phyloP scores from a whole-genome alignment of 2,329 filamentous ascomycete genomes.

The Cladosporium cucumerinum region DNA sequence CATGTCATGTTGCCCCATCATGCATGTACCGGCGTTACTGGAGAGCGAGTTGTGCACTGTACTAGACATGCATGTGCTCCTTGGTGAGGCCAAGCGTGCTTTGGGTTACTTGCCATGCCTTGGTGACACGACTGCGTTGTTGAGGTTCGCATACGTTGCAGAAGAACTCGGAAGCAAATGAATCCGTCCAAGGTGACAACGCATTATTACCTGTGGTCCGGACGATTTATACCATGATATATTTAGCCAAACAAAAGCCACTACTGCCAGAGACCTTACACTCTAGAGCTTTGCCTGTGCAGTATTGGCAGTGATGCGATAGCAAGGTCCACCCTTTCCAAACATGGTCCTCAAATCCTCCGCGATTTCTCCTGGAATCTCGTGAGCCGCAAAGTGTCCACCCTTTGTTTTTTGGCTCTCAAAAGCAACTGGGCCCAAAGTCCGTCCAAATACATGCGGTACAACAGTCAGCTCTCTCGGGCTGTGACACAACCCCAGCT shows the following conservation, averaged over 20 bases:
- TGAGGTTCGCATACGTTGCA: not conserved
- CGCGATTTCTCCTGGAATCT: constrained; percentile 51
- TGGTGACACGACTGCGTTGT: not conserved
- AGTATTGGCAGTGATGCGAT: constrained; percentile 13
- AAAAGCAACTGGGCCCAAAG: constrained; percentile 58
- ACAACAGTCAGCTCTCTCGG: constrained; percentile 56
- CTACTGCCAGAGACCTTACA: not conserved
- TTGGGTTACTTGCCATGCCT: not conserved
- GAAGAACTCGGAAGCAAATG: not conserved
- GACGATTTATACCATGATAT: not conserved
- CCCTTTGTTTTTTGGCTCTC: constrained; percentile 49
- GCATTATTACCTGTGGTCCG: not conserved
- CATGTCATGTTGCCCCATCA: not conserved
- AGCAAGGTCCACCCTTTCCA: constrained; percentile 39
- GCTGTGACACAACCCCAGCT: constrained; percentile 54
- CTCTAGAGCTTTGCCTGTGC: constrained; percentile 2
- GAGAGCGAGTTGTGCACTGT: not conserved
- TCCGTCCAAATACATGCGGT: constrained; percentile 56
- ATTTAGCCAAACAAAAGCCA: not conserved
- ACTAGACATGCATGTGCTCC: not conserved
- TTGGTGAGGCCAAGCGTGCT: not conserved
- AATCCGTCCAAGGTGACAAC: not conserved
- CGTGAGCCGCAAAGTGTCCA: constrained; percentile 59
- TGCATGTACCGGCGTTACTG: not conserved
- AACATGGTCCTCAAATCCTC: constrained; percentile 56